Conservation (phyloP, 176 grass and related monocot genomes). For the Musa troglodytarum region DNA sequence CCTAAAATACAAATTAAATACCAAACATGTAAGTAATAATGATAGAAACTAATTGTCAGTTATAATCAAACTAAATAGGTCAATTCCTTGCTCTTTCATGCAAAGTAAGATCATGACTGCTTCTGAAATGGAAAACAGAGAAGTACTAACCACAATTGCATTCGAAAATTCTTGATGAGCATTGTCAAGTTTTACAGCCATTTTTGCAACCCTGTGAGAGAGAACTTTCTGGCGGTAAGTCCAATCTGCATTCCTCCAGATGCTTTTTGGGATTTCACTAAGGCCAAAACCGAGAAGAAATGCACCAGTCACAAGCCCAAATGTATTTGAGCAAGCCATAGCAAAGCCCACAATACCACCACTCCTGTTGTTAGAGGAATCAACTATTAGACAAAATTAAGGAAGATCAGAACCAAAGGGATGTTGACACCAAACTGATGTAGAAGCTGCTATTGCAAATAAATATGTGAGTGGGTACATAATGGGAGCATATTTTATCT, state of each 20-base stretch:
- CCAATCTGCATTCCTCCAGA: constrained; percentile 95
- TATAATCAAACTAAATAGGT: background rate
- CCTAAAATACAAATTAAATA: constrained; percentile 27
- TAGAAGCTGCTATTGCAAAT: background rate
- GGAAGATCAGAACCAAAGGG: background rate
- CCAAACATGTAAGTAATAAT: constrained; percentile 3
- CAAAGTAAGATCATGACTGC: background rate
- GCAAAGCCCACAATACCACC: constrained; percentile 85
- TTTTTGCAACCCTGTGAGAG: constrained; percentile 84
- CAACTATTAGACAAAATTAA: background rate
- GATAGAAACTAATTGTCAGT: background rate
- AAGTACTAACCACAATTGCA: constrained; percentile 79
- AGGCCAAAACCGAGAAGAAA: constrained; percentile 99
- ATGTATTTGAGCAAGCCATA: constrained; percentile 99
- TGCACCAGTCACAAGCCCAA: constrained; percentile 95
- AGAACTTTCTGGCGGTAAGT: constrained; percentile 84
- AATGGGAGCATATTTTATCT: too few species aligned
- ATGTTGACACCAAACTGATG: background rate
- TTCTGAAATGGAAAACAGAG: constrained; percentile 8
- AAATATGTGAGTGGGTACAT: background rate
- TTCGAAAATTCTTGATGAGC: constrained; percentile 98
- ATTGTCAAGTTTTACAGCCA: constrained; percentile 94
- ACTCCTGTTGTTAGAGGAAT: constrained; percentile 38
- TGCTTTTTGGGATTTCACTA: constrained; percentile 95
- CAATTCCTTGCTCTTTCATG: constrained; percentile 7